Conservation (phyloP, 2,329 filamentous ascomycete species). For the Zymoseptoria ardabiliae region DNA sequence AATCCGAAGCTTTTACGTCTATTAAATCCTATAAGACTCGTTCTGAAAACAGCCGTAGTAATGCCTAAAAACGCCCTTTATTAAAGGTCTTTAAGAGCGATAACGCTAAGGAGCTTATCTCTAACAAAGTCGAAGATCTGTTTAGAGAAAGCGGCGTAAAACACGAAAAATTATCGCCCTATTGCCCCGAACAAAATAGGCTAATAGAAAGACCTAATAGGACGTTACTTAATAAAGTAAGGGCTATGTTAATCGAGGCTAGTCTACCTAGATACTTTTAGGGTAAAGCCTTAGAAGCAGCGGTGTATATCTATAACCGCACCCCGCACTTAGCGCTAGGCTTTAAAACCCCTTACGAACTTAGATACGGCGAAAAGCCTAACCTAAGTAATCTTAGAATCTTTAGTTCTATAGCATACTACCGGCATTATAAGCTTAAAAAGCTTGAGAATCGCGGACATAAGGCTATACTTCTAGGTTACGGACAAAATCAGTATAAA, state of each 20-base stretch:
- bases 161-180: background rate
- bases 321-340: background rate
- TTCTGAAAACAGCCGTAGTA: background rate
- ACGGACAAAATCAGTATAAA: background rate
- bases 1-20: conserved; percentile 4
- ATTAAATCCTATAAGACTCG: conserved; percentile 3
- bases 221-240: background rate
- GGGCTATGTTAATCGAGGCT: background rate
- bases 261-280: background rate
- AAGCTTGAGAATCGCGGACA: background rate
- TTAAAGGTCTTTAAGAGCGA: conserved; percentile 7
- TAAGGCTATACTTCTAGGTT: background rate
- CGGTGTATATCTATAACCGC: background rate
- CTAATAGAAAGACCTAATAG: conserved; percentile 6
- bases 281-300: background rate
- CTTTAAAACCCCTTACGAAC: background rate
- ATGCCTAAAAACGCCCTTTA: conserved; percentile 4
- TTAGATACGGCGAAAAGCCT: background rate
- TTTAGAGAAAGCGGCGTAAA: conserved; percentile 1
- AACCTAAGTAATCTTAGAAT: background rate
- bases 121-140: conserved; percentile 1
- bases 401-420: background rate
- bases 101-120: conserved; percentile 5
- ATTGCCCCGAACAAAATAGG: conserved; percentile 4
- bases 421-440: background rate